Conservation (phyloP, 106 monocot genomes). For the Iris macrosiphon region DNA sequence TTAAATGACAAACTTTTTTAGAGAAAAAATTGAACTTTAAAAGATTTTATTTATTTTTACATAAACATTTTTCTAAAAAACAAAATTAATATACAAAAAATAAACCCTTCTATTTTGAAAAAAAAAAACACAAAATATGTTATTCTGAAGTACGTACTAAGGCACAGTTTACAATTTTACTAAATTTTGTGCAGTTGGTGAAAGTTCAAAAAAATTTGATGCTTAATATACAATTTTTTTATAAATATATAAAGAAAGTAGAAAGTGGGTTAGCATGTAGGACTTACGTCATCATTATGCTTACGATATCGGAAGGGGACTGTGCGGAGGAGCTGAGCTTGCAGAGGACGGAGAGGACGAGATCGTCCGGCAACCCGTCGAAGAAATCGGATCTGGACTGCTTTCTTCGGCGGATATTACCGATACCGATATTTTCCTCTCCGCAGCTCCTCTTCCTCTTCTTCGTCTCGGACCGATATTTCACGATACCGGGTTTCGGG, state of each 20-base stretch:
- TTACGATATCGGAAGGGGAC: conserved; percentile 43
- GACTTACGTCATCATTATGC: conserved; percentile 31
- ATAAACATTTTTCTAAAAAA: too few species aligned
- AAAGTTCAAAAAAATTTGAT: too few species aligned
- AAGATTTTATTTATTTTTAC: too few species aligned
- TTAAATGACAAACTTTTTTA: too few species aligned
- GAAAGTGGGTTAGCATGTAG: not conserved
- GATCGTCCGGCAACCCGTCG: conserved; percentile 55
- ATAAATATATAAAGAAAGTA: not conserved
- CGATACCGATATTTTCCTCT: too few species aligned
- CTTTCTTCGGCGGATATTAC: conserved; percentile 3
- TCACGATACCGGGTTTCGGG: conserved; percentile 1
- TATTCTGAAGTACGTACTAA: too few species aligned
- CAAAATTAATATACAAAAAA: conserved; percentile 1
- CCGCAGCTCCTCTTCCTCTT: not conserved
- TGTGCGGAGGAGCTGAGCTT: conserved; percentile 36
- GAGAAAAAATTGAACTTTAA: too few species aligned
- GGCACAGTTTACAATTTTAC: too few species aligned
- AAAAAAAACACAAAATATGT: too few species aligned
- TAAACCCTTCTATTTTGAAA: not conserved
- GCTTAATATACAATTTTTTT: too few species aligned
- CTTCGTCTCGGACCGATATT: not conserved
- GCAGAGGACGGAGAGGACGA: conserved; percentile 48
- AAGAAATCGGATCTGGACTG: conserved; percentile 21
- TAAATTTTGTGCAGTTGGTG: too few species aligned